Evolutionary conservation across 495 filamentous ascomycete species (phyloP).

Genomic region (Daldinia concentrica): DNA sequence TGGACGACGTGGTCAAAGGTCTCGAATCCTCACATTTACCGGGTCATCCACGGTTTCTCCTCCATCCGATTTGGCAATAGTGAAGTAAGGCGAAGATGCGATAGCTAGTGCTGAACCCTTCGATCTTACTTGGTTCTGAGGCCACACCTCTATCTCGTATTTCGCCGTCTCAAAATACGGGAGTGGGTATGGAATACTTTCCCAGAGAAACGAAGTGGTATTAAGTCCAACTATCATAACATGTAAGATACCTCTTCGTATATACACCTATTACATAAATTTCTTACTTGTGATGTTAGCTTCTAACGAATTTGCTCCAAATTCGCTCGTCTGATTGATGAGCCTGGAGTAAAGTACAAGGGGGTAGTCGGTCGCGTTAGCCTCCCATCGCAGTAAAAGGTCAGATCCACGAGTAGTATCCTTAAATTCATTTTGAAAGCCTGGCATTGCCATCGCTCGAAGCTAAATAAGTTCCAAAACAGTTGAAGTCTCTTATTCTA

Average conservation of each 20-base stretch:
- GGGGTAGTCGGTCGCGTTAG: slow-evolving; percentile 42
- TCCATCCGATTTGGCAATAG: slow-evolving; percentile 15
- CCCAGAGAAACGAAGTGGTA: slow-evolving; percentile 49
- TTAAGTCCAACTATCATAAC: slow-evolving; percentile 40
- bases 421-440: slow-evolving; percentile 47
- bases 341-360: slow-evolving; percentile 46
- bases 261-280: not conserved
- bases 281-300: slow-evolving; percentile 48
- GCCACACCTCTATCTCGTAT: slow-evolving; percentile 52
- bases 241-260: slow-evolving; percentile 21
- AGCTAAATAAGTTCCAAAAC: not conserved
- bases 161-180: slow-evolving; percentile 47
- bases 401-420: slow-evolving; percentile 35
- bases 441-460: slow-evolving; percentile 14
- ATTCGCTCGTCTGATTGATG: slow-evolving; percentile 48
- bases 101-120: slow-evolving; percentile 10
- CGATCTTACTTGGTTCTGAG: slow-evolving; percentile 21
- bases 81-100: slow-evolving; percentile 38
- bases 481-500: not conserved
- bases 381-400: slow-evolving; percentile 47
- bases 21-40: slow-evolving; percentile 12
- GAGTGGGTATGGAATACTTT: slow-evolving; percentile 51
- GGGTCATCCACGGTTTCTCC: not conserved
- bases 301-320: slow-evolving; percentile 44
- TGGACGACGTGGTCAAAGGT: not conserved